Conservation (phyloP, 495 filamentous ascomycete genomes). For the Penicillium maclennaniae region DNA sequence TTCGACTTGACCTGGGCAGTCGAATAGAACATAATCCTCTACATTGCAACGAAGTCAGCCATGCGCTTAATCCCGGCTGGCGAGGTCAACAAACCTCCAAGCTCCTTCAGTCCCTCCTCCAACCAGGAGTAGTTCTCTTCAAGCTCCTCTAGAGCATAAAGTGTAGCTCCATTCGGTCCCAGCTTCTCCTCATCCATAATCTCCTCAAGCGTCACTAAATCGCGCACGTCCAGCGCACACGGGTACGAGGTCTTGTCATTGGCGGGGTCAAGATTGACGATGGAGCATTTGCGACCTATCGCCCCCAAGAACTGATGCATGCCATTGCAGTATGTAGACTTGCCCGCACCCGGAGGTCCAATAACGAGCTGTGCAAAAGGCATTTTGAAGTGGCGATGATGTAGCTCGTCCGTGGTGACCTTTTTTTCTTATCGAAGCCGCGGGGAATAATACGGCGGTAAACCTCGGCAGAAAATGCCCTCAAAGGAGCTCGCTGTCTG, state of each 20-base stretch:
- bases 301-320: slow-evolving; percentile 98
- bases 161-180: slow-evolving; percentile 85
- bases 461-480: slow-evolving; percentile 32
- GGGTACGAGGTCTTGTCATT: slow-evolving; percentile 69
- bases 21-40: slow-evolving; percentile 94
- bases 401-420: background rate
- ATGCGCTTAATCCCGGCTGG: background rate
- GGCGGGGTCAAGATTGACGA: slow-evolving; percentile 95
- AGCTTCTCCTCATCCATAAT: slow-evolving; percentile 91
- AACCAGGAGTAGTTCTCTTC: slow-evolving; percentile 91
- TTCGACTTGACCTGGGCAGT: slow-evolving; percentile 96
- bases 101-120: slow-evolving; percentile 67
- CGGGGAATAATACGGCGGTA: slow-evolving; percentile 34
- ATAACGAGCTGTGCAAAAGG: slow-evolving; percentile 77
- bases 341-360: slow-evolving; percentile 88
- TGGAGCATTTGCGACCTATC: slow-evolving; percentile 88
- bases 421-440: slow-evolving; percentile 28
- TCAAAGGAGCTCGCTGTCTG: slow-evolving; percentile 28
- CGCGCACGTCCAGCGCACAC: slow-evolving; percentile 85
- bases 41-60: slow-evolving; percentile 5
- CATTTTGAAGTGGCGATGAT: slow-evolving; percentile 33
- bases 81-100: slow-evolving; percentile 49
- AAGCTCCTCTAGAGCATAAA: slow-evolving; percentile 94
- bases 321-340: slow-evolving; percentile 96
- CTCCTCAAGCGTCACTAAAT: slow-evolving; percentile 84